Percentiles rank a stretch among this genome's conserved stretches.
Conservation (phyloP, 129 eudicot genomes). For the Helichrysum umbraculigerum region DNA sequence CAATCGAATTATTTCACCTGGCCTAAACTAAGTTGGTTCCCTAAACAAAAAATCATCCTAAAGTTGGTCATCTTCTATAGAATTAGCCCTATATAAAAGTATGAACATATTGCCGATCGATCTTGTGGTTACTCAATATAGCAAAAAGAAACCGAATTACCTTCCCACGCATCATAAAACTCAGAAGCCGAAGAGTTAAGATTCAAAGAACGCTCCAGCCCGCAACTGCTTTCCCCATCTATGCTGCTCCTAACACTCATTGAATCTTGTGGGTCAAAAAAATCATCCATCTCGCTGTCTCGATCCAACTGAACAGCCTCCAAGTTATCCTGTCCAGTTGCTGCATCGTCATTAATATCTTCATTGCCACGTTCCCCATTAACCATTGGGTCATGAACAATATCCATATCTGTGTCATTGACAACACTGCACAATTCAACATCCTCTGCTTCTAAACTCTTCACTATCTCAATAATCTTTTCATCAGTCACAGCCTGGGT, state of each 20-base stretch:
- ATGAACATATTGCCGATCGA: not conserved
- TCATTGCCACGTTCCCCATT: slow-evolving; percentile 23
- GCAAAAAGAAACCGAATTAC: slow-evolving; percentile 35
- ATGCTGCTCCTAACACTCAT: slow-evolving; percentile 56
- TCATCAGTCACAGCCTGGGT: slow-evolving; percentile 28
- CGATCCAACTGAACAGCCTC: slow-evolving; percentile 26
- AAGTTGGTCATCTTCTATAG: not conserved
- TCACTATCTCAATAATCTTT: slow-evolving; percentile 33
- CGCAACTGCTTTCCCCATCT: slow-evolving; percentile 44
- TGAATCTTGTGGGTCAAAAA: slow-evolving; percentile 72
- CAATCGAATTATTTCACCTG: not conserved
- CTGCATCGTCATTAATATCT: slow-evolving; percentile 12
- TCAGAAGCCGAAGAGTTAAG: slow-evolving; percentile 56
- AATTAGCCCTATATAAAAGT: too few species aligned
- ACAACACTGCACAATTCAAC: slow-evolving; percentile 26
- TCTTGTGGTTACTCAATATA: not conserved
- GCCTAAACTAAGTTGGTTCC: not conserved
- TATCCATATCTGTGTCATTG: slow-evolving; percentile 13
- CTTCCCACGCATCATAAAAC: slow-evolving; percentile 98
- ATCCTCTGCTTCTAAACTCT: slow-evolving; percentile 39
- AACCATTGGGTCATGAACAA: slow-evolving; percentile 21
- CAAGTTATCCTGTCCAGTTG: slow-evolving; percentile 33
- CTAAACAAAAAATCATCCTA: not conserved
- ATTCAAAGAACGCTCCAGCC: slow-evolving; percentile 47
- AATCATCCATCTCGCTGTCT: slow-evolving; percentile 52